phyloP scores from a whole-genome alignment of 352 stramenopile genomes.

The Phytophthora europaea region DNA sequence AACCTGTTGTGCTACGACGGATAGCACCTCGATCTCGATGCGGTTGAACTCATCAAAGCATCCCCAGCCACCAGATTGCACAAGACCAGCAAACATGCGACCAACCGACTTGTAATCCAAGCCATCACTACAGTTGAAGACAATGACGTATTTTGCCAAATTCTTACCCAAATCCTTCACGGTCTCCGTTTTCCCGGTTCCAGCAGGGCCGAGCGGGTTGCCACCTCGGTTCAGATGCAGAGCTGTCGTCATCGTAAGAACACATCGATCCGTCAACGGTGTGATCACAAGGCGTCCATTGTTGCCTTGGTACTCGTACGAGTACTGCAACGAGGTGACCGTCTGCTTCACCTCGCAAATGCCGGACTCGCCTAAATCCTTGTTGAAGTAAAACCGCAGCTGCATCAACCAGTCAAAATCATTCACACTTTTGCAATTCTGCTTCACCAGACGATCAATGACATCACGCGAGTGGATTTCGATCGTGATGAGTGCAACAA shows the following conservation, averaged over 20 bases:
- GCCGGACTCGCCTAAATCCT: slow-evolving; percentile 79
- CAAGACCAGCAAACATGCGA: slow-evolving; percentile 94
- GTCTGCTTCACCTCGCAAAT: slow-evolving; percentile 92
- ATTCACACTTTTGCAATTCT: slow-evolving; percentile 92
- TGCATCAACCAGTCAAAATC: slow-evolving; percentile 95
- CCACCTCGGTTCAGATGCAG: slow-evolving; percentile 93
- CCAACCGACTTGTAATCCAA: slow-evolving; percentile 96
- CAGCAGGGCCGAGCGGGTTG: slow-evolving; percentile 92
- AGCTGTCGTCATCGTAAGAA: slow-evolving; percentile 95
- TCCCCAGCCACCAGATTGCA: slow-evolving; percentile 94
- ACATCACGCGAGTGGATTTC: slow-evolving; percentile 98
- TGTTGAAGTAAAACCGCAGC: slow-evolving; percentile 90
- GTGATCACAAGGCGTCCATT: slow-evolving; percentile 94
- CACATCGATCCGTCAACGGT: slow-evolving; percentile 93
- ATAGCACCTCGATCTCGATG: slow-evolving; percentile 97
- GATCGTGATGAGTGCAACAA: slow-evolving; percentile 97
- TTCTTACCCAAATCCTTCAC: slow-evolving; percentile 96
- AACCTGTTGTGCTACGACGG: slow-evolving; percentile 94
- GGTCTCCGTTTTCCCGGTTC: slow-evolving; percentile 96
- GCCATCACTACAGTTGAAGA: slow-evolving; percentile 96
- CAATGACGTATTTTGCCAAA: slow-evolving; percentile 94
- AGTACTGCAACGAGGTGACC: slow-evolving; percentile 87
- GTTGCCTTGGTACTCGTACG: slow-evolving; percentile 90
- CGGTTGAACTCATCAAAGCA: slow-evolving; percentile 98
- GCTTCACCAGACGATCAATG: slow-evolving; percentile 95